Evolutionary conservation across 2,329 filamentous ascomycete species (phyloP), one percentile per base, ranked within the genome.

Genomic region (Fusarium zealandicum): DNA sequence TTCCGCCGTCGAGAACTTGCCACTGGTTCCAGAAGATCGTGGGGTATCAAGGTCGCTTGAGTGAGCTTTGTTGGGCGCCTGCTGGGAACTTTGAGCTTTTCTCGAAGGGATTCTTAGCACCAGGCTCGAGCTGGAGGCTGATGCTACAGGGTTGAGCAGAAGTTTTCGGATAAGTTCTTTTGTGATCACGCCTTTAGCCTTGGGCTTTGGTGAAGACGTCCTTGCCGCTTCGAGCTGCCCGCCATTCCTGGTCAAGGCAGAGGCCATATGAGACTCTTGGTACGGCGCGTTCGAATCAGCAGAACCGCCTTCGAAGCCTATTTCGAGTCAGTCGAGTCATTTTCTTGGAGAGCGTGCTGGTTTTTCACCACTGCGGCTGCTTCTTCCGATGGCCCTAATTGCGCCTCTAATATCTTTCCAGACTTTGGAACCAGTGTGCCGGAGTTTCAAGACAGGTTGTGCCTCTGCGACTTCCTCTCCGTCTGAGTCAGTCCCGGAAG

Each of bases 341-440:
- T 9, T 5, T 4, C 20, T 2, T 5, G 10, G 13, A 13, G 13
- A 5, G 13, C 27, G 6, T 4, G 10, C 2, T 13, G 2, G 25
- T n/a, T 2, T 55, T 69, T 46, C 51, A 65, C 66, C 65, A 36
- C 63, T 66, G 7, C 60, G 65, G 22, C 69, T 67, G n/a, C 57
- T 69, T 44, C 65, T 68, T 16, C 69, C 65, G 18, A 75, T 69
- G 2, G 66, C 71, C 35, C 61, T 71, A 45, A 75, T 67, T 16
- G 69, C 73, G 12, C 66, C 66, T 4, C 71, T 67, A 18, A 75
- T 69, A 30, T 74, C 73, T 6, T 69, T 70, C 70, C 73, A 73
- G 5, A 73, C 70, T 28, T 60, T 70, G 10, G 71, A 69, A 28
- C 68, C 64, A 6, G 62, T 64, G 16, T 62, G 65, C 28, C 65